Percentiles rank a stretch among this genome's conserved stretches.
phyloP scores from a whole-genome alignment of 768 basidiomycete genomes.

The Serendipita indica region DNA sequence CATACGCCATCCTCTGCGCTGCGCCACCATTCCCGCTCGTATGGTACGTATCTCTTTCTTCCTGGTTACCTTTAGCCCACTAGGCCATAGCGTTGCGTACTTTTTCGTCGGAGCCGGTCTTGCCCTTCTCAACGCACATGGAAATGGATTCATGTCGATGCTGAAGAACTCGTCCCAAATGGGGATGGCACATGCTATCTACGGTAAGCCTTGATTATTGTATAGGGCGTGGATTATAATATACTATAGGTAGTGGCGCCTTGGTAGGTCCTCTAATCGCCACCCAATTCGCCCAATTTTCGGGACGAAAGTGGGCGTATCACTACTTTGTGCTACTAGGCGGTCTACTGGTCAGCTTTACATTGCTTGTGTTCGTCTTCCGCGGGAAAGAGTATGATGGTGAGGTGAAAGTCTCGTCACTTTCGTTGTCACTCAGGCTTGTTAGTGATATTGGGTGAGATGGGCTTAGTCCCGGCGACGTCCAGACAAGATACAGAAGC shows the following conservation, averaged over 20 bases:
- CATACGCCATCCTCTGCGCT: not conserved
- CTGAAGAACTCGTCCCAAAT: constrained; percentile 1
- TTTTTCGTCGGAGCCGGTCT: not conserved
- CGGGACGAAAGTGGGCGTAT: not conserved
- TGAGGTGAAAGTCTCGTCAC: not conserved
- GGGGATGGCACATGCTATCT: not conserved
- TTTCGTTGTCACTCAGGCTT: not conserved
- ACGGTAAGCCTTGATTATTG: not conserved
- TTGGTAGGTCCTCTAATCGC: not conserved
- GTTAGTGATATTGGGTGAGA: constrained; percentile 8
- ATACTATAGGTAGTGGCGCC: not conserved
- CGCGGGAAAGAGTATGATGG: not conserved
- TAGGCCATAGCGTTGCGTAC: not conserved
- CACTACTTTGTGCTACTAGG: not conserved
- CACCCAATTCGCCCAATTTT: constrained; percentile 3
- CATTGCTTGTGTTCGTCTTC: not conserved
- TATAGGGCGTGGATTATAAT: not conserved
- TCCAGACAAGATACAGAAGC: not conserved
- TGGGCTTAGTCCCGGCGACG: not conserved
- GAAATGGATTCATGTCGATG: constrained; percentile 4
- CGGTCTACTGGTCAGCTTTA: not conserved
- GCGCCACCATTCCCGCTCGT: constrained; percentile 2
- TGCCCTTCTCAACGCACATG: not conserved
- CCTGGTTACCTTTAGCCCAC: not conserved
- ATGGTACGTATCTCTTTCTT: not conserved